Evolutionary conservation across 1,139 yeast genomes (phyloP).

Genomic region (Eremothecium sinecaudum): DNA sequence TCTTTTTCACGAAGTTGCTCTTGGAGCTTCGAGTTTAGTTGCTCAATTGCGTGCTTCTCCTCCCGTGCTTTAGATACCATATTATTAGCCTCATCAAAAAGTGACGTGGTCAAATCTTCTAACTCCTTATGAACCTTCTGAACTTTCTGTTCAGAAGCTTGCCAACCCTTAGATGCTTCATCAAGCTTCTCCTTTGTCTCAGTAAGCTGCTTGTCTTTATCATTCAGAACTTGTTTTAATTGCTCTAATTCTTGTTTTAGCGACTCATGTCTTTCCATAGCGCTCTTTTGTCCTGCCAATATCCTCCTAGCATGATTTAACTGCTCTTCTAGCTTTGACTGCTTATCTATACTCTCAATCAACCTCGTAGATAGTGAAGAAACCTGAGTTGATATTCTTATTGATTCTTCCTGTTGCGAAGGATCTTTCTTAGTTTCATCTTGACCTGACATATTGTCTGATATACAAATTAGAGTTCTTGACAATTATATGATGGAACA

Average conservation of each 20-base stretch:
- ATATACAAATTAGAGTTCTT: too few species aligned
- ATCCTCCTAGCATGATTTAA: slow-evolving; percentile 24
- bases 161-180: slow-evolving; percentile 28
- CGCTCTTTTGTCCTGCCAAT: slow-evolving; percentile 17
- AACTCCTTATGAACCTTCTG: slow-evolving; percentile 56
- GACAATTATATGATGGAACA: too few species aligned
- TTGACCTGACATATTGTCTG: slow-evolving; percentile 1
- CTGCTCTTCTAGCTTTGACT: slow-evolving; percentile 41
- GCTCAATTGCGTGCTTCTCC: slow-evolving; percentile 45
- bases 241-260: slow-evolving; percentile 12
- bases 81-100: slow-evolving; percentile 70
- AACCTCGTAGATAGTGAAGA: slow-evolving; percentile 49
- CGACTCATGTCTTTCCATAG: slow-evolving; percentile 12
- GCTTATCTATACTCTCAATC: slow-evolving; percentile 52
- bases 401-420: slow-evolving; percentile 30
- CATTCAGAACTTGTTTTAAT: slow-evolving; percentile 15
- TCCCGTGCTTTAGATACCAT: slow-evolving; percentile 68
- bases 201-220: slow-evolving; percentile 29
- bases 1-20: slow-evolving; percentile 70
- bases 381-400: slow-evolving; percentile 46
- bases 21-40: slow-evolving; percentile 42
- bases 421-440: background rate
- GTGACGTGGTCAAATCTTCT: slow-evolving; percentile 64
- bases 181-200: slow-evolving; percentile 45
- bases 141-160: slow-evolving; percentile 48